Evolutionary conservation across 2,329 filamentous ascomycete species (phyloP).

Genomic region (Nothophaeocryptopus gaeumannii): DNA sequence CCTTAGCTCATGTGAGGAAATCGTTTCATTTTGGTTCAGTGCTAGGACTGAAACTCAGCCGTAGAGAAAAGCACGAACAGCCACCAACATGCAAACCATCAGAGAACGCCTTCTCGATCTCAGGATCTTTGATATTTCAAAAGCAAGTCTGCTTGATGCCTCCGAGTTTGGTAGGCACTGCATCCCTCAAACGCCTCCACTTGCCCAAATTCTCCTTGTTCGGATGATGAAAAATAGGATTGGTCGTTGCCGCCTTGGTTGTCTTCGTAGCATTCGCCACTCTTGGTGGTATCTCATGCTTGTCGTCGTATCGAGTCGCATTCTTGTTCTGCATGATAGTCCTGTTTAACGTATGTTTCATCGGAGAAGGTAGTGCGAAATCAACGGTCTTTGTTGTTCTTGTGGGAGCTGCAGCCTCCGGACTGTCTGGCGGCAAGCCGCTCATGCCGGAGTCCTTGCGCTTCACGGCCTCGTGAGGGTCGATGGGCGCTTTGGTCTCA

Average conservation of each 20-base stretch:
- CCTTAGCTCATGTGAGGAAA: too few relatives aligned
- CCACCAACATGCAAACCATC: too few relatives aligned
- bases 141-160: slow-evolving; percentile 7
- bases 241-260: slow-evolving; percentile 8
- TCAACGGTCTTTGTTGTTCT: slow-evolving; percentile 24
- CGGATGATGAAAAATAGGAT: slow-evolving; percentile 10
- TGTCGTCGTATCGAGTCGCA: slow-evolving; percentile 9
- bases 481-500: slow-evolving; percentile 25
- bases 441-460: slow-evolving; percentile 32
- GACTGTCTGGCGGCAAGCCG: slow-evolving; percentile 13
- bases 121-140: background rate
- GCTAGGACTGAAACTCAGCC: too few relatives aligned
- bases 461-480: slow-evolving; percentile 17
- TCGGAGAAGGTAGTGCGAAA: slow-evolving; percentile 22
- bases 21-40: too few relatives aligned
- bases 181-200: slow-evolving; percentile 24
- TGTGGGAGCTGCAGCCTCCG: slow-evolving; percentile 23
- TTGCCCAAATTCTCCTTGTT: slow-evolving; percentile 23
- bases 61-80: background rate
- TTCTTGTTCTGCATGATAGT: slow-evolving; percentile 1
- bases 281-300: slow-evolving; percentile 18
- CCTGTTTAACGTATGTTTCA: background rate
- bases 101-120: too few relatives aligned
- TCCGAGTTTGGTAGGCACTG: slow-evolving; percentile 11
- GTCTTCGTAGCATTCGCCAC: slow-evolving; percentile 9